Conservation (phyloP, 2,329 filamentous ascomycete genomes). For the Ascochyta rabiei region DNA sequence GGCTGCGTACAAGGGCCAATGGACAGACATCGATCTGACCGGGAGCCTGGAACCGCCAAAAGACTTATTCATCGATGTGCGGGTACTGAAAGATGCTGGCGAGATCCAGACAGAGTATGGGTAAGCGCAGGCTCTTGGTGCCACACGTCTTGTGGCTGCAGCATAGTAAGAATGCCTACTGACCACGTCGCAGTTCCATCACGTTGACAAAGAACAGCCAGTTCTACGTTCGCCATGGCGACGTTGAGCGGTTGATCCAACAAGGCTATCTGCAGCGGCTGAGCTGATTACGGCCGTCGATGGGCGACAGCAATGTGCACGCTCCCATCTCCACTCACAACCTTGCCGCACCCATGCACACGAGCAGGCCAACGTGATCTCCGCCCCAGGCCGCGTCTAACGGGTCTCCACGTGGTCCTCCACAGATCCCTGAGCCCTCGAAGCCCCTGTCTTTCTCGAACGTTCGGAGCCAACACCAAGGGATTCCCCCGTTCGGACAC, state of each 20-base stretch:
- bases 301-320: neutral
- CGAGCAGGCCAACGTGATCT: neutral
- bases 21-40: conserved; percentile 96
- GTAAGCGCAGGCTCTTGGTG: conserved; percentile 59
- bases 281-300: conserved; percentile 59
- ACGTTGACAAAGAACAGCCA: conserved; percentile 98
- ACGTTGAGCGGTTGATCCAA: conserved; percentile 91
- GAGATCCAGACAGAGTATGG: conserved; percentile 99
- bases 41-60: conserved; percentile 92
- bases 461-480: conserved; percentile 4
- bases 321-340: neutral
- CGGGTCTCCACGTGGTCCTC: conserved; percentile 1
- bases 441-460: neutral
- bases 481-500: neutral
- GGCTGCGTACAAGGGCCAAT: conserved; percentile 96
- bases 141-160: neutral
- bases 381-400: neutral
- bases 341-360: neutral
- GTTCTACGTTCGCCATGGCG: conserved; percentile 93
- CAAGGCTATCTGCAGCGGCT: conserved; percentile 95
- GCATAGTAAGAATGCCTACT: too few relatives aligned
- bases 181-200: conserved; percentile 69
- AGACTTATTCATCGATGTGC: conserved; percentile 95
- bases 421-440: neutral
- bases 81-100: conserved; percentile 93